Evolutionary conservation across 2,329 filamentous ascomycete species (phyloP).

Genomic region (Bipolaris zeicola): DNA sequence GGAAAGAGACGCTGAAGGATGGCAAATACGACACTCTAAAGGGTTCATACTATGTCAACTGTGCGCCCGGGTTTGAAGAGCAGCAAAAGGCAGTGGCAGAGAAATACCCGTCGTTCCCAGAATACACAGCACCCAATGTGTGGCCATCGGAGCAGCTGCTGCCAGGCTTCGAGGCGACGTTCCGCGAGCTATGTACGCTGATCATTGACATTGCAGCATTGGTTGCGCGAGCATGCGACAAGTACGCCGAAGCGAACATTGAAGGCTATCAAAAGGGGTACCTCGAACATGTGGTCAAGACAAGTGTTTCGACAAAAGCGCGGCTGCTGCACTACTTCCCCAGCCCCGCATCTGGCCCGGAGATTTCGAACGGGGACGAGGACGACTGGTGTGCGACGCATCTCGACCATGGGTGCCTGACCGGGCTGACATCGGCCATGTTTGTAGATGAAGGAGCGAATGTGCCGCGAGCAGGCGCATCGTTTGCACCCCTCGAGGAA

Average conservation of each 20-base stretch:
- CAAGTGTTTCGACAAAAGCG: constrained; percentile 87
- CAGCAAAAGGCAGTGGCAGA: constrained; percentile 56
- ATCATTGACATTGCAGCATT: constrained; percentile 90
- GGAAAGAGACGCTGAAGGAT: constrained; percentile 80
- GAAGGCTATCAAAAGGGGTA: constrained; percentile 76
- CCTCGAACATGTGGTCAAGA: constrained; percentile 83
- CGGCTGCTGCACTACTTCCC: constrained; percentile 93
- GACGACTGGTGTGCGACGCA: constrained; percentile 96
- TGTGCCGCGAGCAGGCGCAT: constrained; percentile 39
- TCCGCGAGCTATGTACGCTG: constrained; percentile 77
- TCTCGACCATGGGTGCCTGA: constrained; percentile 91
- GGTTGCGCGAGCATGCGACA: constrained; percentile 88
- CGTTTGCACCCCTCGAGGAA: constrained; percentile 66
- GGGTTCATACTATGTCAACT: constrained; percentile 84
- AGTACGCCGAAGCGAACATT: constrained; percentile 80
- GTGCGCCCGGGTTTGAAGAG: constrained; percentile 67
- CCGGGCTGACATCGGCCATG: constrained; percentile 93
- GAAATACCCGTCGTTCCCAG: constrained; percentile 72
- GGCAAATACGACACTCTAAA: constrained; percentile 80
- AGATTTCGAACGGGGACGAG: constrained; percentile 54
- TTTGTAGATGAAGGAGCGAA: constrained; percentile 78
- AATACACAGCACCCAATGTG: constrained; percentile 88
- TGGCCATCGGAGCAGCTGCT: constrained; percentile 76
- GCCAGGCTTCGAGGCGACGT: constrained; percentile 73
- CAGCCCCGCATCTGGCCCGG: constrained; percentile 31